These are phyloP conservation scores for Alternaria brassicae DNA, from an alignment of 2,329 filamentous ascomycete species.

Conservation along the genomic window DNA sequence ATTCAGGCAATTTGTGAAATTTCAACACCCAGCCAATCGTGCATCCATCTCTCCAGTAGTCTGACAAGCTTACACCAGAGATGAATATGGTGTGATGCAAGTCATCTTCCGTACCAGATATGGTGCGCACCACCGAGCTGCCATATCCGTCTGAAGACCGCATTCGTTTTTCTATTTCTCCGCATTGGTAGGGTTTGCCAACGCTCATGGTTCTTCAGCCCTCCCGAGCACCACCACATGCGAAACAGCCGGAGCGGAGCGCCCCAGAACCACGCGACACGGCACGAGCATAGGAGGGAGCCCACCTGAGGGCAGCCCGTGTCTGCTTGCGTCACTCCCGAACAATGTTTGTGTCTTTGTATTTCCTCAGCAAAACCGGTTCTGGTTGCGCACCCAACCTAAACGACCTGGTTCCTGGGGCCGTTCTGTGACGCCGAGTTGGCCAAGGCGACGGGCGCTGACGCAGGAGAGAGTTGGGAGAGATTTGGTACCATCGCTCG, in stretches of 20 bases:
- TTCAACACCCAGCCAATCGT: conserved; percentile 13
- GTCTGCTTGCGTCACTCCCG: conserved; percentile 12
- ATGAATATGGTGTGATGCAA: conserved; percentile 18
- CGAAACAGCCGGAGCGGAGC: conserved; percentile 16
- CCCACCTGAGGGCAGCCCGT: conserved; percentile 10
- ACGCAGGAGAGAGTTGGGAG: conserved; percentile 3
- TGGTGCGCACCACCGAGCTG: conserved; percentile 14
- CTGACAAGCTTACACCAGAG: conserved; percentile 6
- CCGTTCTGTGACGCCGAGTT: conserved; percentile 9
- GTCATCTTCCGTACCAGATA: conserved; percentile 22
- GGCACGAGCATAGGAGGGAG: conserved; percentile 6
- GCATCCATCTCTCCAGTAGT: neutral
- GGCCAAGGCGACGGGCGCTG: neutral
- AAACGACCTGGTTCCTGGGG: conserved; percentile 5
- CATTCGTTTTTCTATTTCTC: conserved; percentile 3
- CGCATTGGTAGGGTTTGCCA: neutral
- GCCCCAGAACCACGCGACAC: conserved; percentile 26
- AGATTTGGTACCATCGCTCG: conserved; percentile 4
- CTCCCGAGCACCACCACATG: conserved; percentile 3
- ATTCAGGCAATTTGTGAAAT: conserved; percentile 22
- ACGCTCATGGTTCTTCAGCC: conserved; percentile 7
- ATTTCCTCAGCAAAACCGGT: conserved; percentile 16
- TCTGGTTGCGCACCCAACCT: conserved; percentile 14
- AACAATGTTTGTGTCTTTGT: conserved; percentile 13
- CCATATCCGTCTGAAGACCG: conserved; percentile 7